Percentiles rank a stretch among this genome's conserved stretches.
These are phyloP conservation scores for Alternaria triticimaculans DNA, from an alignment of 2,329 filamentous ascomycete species.

Conservation along the genomic window DNA sequence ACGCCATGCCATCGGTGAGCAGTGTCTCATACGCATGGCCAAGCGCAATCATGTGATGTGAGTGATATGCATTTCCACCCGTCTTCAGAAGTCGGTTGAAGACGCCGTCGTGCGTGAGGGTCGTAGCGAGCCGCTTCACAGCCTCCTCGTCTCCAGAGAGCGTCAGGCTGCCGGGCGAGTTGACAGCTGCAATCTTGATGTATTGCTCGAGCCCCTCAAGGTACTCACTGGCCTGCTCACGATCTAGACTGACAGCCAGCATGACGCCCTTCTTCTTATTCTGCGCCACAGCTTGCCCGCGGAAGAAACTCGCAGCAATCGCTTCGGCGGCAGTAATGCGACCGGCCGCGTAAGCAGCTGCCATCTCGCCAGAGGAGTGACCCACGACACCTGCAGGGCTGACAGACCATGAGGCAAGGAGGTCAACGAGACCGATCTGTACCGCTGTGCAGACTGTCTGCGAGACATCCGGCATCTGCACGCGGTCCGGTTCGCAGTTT, in stretches of 20 bases:
- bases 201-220: constrained; percentile 8
- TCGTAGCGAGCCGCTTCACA: constrained; percentile 50
- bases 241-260: constrained; percentile 29
- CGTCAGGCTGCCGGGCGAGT: constrained; percentile 32
- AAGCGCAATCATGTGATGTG: constrained; percentile 28
- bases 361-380: constrained; percentile 38
- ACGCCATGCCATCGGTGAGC: not conserved
- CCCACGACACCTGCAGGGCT: constrained; percentile 14
- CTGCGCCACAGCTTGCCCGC: constrained; percentile 15
- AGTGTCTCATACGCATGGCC: constrained; percentile 16
- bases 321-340: constrained; percentile 23
- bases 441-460: constrained; percentile 32
- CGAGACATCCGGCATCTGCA: constrained; percentile 14
- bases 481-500: not conserved
- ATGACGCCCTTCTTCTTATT: constrained; percentile 25
- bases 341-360: constrained; percentile 30
- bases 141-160: constrained; percentile 23
- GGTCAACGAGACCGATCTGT: constrained; percentile 31
- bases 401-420: constrained; percentile 21
- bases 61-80: constrained; percentile 37
- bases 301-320: constrained; percentile 25
- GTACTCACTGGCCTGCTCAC: not conserved
- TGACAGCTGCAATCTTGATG: constrained; percentile 26
- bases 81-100: constrained; percentile 21
- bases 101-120: not conserved